Evolutionary conservation across 2,329 filamentous ascomycete species (phyloP), one percentile per base, ranked within the genome.

Genomic region (Neofusicoccum umdonicola): DNA sequence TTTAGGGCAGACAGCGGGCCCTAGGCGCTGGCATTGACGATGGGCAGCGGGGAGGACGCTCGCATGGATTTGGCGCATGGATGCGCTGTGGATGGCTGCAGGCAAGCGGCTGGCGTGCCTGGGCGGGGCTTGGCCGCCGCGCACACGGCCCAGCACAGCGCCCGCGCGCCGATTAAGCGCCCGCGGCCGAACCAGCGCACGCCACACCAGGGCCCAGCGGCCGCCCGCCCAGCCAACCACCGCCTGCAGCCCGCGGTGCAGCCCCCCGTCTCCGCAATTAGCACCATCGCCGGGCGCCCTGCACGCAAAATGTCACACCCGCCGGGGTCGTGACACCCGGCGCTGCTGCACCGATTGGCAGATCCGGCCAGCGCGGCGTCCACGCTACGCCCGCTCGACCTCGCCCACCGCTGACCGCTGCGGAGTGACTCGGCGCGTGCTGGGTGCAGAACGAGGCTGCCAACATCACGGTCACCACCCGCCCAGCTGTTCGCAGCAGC

Each of bases 151-250:
- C 54, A 57, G 19, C 54, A 3, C 13, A 34, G 54, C 54, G 56
- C 42, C 56, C 41, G 56, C 41, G 27, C 56, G 42, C 56, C 58
- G 34, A 41, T 62, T 62, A 62, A 62, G 58, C 58, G 58, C 58
- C 58, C 45, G 58, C 58, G 58, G 45, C 58, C 58, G 58, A 60
- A 60, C 56, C 56, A 60, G 56, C 41, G 42, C 56, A 47, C 56
- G 56, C 56, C 56, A 60, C 56, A 60, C 41, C 42, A 19, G 27
- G 41, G 1, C 15, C 15, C n/a, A 3, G 9, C 27, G 4, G 27
- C 27, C 27, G 27, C 4, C 27, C 4, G 27, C 22, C 56, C 61
- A 63, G 61, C 61, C 39, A 63, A 63, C 56, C 48, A 42, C 39
- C 19, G 50, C 61, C 37, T 60, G 61, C 61, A 44, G 61, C 61